Evolutionary conservation across 1,284 basidiomycete genomes (phyloP), one percentile per base, ranked within the genome.

Genomic region (Melampsora americana): DNA sequence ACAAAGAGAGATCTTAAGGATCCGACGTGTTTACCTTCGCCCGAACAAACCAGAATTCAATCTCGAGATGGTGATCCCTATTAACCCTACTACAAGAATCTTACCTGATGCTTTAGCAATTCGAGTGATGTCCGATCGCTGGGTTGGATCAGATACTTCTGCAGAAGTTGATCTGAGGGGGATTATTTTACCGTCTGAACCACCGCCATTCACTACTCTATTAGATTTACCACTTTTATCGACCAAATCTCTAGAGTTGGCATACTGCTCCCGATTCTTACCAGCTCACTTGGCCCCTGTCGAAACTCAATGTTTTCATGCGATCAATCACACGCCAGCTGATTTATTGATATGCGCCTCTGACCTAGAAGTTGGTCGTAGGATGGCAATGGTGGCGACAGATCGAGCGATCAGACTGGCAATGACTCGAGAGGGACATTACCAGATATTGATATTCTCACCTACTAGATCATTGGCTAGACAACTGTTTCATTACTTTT

Each of bases 121-220:
- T 68, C 88, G 91, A 32, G 90, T 90, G 78, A 87, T 95, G 60
- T 98, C 94, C 0, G 94, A 98, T 83, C 87, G 88, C 78, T 99
- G 97, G 97, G 86, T 97, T 78, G 93, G 93, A 11, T 91, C 94
- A 7, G 93, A 97, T 79, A 89, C 92, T 75, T 88, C 90, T 79
- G 81, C 90, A 5, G 79, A 81, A 14, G 85, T 97, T 46, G 82
- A 88, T 0, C 84, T 98, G 46, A 88, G 89, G 12, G 85, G 86
- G 20, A 83, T 98, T 14, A 83, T 88, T 71, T 94, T 98, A 89
- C 95, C 96, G 0, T 77, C 84, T 7, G 80, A 84, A n/a, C 87
- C 89, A 7, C 84, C 86, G 46, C 86, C 86, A n/a, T 88, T 89
- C 80, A 89, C 89, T 0, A 86, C 87, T 7, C 84, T 92, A 0